These are phyloP conservation scores for Metarhizium rileyi DNA, from an alignment of 2,329 filamentous ascomycete genomes.

Conservation along the genomic window DNA sequence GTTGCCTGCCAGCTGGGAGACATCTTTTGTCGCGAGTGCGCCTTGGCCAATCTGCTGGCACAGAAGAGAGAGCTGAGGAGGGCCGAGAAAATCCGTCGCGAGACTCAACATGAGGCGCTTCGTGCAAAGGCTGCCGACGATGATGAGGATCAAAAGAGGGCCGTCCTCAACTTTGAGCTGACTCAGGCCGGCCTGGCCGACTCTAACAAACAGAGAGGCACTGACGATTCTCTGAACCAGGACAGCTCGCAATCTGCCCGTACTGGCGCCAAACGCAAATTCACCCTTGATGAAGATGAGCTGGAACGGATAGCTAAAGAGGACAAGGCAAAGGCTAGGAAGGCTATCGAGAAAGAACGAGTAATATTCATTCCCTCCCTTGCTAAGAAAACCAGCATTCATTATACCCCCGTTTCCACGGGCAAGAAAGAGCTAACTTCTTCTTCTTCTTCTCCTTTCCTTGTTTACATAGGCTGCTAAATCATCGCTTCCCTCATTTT, in stretches of 20 bases:
- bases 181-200: slow-evolving; percentile 61
- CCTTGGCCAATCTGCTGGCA: slow-evolving; percentile 77
- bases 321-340: slow-evolving; percentile 61
- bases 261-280: slow-evolving; percentile 56
- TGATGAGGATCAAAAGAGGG: slow-evolving; percentile 59
- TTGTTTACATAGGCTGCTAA: slow-evolving; percentile 47
- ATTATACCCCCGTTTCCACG: background rate
- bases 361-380: slow-evolving; percentile 23
- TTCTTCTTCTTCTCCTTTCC: background rate
- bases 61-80: slow-evolving; percentile 90
- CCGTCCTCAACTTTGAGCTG: slow-evolving; percentile 74
- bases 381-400: background rate
- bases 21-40: slow-evolving; percentile 92
- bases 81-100: slow-evolving; percentile 55
- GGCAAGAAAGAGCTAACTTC: background rate
- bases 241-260: slow-evolving; percentile 1
- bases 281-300: slow-evolving; percentile 64
- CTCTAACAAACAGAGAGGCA: slow-evolving; percentile 31
- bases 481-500: slow-evolving; percentile 73
- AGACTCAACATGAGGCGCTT: slow-evolving; percentile 49
- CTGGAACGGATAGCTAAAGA: slow-evolving; percentile 58
- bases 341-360: slow-evolving; percentile 64
- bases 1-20: slow-evolving; percentile 79
- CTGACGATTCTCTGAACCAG: background rate
- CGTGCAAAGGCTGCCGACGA: slow-evolving; percentile 52